A percentile compares a stretch with the other conserved stretches of the same genome.
Evolutionary conservation across 2,329 filamentous ascomycete genomes (phyloP).

Genomic region (Fusarium nygamai): DNA sequence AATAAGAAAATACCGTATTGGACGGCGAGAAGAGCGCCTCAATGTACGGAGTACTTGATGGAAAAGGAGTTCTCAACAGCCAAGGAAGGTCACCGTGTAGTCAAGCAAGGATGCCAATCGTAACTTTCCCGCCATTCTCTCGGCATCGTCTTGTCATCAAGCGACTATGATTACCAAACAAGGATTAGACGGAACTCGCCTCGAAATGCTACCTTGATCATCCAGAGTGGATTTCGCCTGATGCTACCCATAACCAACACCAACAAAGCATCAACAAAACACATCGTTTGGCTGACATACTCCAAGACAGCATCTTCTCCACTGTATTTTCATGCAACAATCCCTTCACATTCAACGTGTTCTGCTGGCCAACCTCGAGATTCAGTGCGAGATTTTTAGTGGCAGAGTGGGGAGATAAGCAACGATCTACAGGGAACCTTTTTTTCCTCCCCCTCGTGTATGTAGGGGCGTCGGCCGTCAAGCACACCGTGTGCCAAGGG

Average conservation of each 20-base stretch:
- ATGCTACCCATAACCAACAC: background rate
- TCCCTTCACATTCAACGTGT: background rate
- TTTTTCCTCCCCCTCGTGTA: conserved; percentile 15
- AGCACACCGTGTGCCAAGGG: background rate
- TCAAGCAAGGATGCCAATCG: background rate
- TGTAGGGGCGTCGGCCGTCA: conserved; percentile 12
- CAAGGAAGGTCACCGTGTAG: background rate
- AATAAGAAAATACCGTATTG: background rate
- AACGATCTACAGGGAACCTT: conserved; percentile 9
- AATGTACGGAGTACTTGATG: background rate
- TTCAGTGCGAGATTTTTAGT: conserved; percentile 13
- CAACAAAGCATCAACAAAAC: background rate
- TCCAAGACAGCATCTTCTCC: background rate
- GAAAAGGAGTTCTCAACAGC: background rate
- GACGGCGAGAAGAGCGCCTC: background rate
- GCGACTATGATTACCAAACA: background rate
- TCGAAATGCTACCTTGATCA: conserved; percentile 8
- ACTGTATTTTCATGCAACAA: background rate
- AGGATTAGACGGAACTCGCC: conserved; percentile 7
- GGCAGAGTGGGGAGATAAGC: conserved; percentile 5
- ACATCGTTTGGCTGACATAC: background rate
- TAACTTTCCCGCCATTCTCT: background rate
- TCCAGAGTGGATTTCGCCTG: background rate
- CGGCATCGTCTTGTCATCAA: conserved; percentile 1
- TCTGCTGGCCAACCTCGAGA: background rate